Percentiles rank a stretch among this genome's conserved stretches.
Conservation (phyloP, 2,329 filamentous ascomycete genomes). For the Fusarium sp. region DNA sequence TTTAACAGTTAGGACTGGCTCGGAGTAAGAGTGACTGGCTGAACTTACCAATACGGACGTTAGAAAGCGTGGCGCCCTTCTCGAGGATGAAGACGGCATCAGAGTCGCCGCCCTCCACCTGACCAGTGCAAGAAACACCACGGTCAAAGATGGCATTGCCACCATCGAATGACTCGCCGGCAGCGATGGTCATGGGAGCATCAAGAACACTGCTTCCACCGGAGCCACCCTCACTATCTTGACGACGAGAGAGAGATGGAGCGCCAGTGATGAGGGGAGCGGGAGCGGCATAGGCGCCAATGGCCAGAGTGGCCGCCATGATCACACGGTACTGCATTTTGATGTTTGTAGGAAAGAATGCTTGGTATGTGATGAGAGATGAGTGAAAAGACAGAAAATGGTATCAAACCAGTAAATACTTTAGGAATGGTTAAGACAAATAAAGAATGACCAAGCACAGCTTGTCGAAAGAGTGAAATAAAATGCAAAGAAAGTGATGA, state of each 20-base stretch:
- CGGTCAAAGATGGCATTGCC: constrained; percentile 42
- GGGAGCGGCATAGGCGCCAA: constrained; percentile 34
- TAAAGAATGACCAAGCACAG: constrained; percentile 40
- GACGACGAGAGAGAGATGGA: constrained; percentile 30
- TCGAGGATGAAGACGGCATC: constrained; percentile 56
- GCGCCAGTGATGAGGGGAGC: constrained; percentile 33
- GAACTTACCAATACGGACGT: constrained; percentile 55
- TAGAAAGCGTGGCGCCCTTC: constrained; percentile 54
- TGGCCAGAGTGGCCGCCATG: constrained; percentile 37
- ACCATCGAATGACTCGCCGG: constrained; percentile 43
- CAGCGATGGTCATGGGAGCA: constrained; percentile 39
- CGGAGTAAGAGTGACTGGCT: fast-evolving
- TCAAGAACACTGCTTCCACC: constrained; percentile 35
- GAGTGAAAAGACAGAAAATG: background rate
- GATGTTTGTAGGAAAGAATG: background rate
- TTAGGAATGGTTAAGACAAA: background rate
- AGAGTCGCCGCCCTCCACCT: constrained; percentile 40
- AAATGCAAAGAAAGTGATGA: constrained; percentile 30
- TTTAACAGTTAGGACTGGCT: background rate
- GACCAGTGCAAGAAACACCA: constrained; percentile 40
- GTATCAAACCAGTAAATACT: constrained; percentile 39
- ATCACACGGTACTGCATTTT: constrained; percentile 44
- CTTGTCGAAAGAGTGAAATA: constrained; percentile 39
- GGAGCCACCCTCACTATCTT: constrained; percentile 7
- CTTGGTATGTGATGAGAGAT: background rate